Conservation (phyloP, 2,329 filamentous ascomycete genomes). For the Calonectria montana region DNA sequence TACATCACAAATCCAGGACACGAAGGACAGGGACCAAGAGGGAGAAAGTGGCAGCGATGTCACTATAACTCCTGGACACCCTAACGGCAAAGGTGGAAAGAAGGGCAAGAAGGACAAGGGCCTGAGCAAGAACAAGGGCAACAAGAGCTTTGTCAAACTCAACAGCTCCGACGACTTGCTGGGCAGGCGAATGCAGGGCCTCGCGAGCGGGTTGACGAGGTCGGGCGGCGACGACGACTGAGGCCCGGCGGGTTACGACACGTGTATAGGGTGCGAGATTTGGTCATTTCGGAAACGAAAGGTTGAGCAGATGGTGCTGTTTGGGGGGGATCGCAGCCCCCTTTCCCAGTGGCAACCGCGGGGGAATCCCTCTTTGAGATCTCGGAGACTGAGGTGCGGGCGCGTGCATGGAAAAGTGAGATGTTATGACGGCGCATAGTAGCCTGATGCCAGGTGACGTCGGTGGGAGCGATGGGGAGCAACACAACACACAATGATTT, state of each 20-base stretch:
- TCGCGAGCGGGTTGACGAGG: slow-evolving; percentile 65
- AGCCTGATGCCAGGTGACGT: slow-evolving; percentile 28
- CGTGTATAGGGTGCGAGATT: slow-evolving; percentile 11
- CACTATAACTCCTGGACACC: slow-evolving; percentile 28
- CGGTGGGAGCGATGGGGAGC: slow-evolving; percentile 6
- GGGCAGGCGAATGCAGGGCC: slow-evolving; percentile 67
- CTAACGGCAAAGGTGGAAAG: slow-evolving; percentile 40
- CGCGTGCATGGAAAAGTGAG: slow-evolving; percentile 27
- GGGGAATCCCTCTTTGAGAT: slow-evolving; percentile 17
- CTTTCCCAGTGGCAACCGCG: neutral
- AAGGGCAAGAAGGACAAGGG: slow-evolving; percentile 41
- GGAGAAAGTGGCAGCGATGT: slow-evolving; percentile 33
- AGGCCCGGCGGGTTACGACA: slow-evolving; percentile 4
- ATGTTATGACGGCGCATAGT: slow-evolving; percentile 23
- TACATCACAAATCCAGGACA: slow-evolving; percentile 29
- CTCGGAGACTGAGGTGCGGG: slow-evolving; percentile 31
- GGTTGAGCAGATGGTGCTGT: slow-evolving; percentile 3
- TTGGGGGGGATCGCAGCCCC: neutral
- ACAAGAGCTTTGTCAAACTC: slow-evolving; percentile 63
- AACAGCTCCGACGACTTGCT: slow-evolving; percentile 69
- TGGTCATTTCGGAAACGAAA: slow-evolving; percentile 22
- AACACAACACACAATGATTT: slow-evolving; percentile 5
- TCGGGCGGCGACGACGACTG: slow-evolving; percentile 55
- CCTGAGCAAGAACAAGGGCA: slow-evolving; percentile 52
- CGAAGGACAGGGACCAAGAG: slow-evolving; percentile 23